Conservation (phyloP, 768 basidiomycete species). For the Xerocomellus dryophilus region DNA sequence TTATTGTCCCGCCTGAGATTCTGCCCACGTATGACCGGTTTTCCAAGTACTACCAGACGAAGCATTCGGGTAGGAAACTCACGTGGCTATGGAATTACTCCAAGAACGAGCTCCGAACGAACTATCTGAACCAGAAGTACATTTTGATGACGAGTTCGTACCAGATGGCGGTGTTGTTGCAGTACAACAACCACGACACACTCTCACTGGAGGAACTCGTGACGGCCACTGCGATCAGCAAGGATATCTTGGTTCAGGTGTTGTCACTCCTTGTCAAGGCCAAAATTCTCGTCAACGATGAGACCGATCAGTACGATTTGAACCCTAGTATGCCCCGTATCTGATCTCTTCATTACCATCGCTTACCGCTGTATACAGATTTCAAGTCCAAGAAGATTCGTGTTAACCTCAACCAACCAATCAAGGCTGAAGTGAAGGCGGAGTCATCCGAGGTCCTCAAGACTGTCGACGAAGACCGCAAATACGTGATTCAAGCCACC, state of each 20-base stretch:
- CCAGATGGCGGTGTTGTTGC: slow-evolving; percentile 91
- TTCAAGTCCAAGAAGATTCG: slow-evolving; percentile 95
- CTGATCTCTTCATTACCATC: accelerated
- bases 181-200: slow-evolving; percentile 91
- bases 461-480: slow-evolving; percentile 95
- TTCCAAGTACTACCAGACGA: slow-evolving; percentile 87
- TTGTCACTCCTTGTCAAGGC: slow-evolving; percentile 73
- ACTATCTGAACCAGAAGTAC: slow-evolving; percentile 92
- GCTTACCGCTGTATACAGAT: slow-evolving; percentile 38
- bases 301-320: slow-evolving; percentile 85
- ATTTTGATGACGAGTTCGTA: slow-evolving; percentile 93
- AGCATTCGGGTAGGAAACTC: slow-evolving; percentile 91
- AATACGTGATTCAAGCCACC: slow-evolving; percentile 93
- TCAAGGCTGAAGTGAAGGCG: slow-evolving; percentile 92
- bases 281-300: slow-evolving; percentile 86
- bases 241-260: slow-evolving; percentile 72
- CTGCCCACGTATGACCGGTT: slow-evolving; percentile 87
- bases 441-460: slow-evolving; percentile 88
- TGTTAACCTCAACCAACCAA: slow-evolving; percentile 85
- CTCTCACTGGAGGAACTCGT: slow-evolving; percentile 78
- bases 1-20: slow-evolving; percentile 86
- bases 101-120: slow-evolving; percentile 93
- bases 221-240: slow-evolving; percentile 74
- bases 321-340: slow-evolving; percentile 59
- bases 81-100: slow-evolving; percentile 99